These are phyloP conservation scores for Fusarium sp. DNA, from an alignment of 2,329 filamentous ascomycete genomes.

Conservation along the genomic window DNA sequence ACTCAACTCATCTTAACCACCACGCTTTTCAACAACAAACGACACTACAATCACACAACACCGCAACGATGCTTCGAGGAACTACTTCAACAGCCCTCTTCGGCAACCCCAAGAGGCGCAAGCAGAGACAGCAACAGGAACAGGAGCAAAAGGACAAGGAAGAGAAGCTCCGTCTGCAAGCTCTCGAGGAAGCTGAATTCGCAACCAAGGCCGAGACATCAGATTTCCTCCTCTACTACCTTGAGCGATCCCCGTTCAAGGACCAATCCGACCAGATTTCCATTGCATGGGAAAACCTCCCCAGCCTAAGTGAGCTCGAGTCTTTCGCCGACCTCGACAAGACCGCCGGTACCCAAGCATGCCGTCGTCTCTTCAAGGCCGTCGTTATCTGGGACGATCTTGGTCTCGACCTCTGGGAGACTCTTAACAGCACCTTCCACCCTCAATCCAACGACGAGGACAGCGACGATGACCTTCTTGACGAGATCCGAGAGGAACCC, in stretches of 20 bases:
- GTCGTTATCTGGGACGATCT: constrained; percentile 54
- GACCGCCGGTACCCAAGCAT: constrained; percentile 51
- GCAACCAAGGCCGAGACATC: constrained; percentile 47
- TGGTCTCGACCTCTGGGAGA: constrained; percentile 51
- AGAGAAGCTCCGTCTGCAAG: constrained; percentile 39
- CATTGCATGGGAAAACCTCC: constrained; percentile 50
- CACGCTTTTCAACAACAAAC: background rate
- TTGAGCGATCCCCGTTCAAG: constrained; percentile 46
- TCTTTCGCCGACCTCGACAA: constrained; percentile 49
- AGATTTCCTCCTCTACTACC: constrained; percentile 49
- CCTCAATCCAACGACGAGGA: constrained; percentile 16
- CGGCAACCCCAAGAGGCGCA: constrained; percentile 43
- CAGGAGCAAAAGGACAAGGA: constrained; percentile 38
- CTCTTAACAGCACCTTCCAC: constrained; percentile 35
- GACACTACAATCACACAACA: background rate
- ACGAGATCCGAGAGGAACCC: constrained; percentile 33
- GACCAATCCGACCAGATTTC: constrained; percentile 49
- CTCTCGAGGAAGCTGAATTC: constrained; percentile 47
- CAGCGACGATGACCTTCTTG: constrained; percentile 29
- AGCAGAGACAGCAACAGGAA: constrained; percentile 42
- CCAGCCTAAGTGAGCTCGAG: constrained; percentile 50
- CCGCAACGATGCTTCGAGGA: constrained; percentile 38
- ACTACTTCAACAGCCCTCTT: constrained; percentile 39
- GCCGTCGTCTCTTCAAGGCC: constrained; percentile 53
- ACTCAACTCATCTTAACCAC: constrained; percentile 2